Conservation (phyloP, 2,329 filamentous ascomycete genomes). For the Apiospora phragmitis region DNA sequence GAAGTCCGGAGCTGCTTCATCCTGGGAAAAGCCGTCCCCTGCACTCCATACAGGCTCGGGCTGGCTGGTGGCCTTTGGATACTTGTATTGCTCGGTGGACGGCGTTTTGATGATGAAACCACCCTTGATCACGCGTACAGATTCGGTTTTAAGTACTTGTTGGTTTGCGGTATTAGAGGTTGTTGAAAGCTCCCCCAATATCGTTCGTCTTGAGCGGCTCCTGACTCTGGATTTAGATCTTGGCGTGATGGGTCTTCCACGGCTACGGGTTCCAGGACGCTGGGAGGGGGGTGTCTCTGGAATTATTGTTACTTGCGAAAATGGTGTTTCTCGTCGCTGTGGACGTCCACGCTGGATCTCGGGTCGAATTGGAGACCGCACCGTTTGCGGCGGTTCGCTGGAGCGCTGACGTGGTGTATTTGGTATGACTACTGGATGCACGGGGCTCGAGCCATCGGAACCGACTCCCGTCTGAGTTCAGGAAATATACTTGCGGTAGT, state of each 20-base stretch:
- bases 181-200: background rate
- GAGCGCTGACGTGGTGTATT: background rate
- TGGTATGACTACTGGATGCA: background rate
- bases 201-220: background rate
- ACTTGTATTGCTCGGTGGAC: conserved; percentile 21
- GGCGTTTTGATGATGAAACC: conserved; percentile 23
- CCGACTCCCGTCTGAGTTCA: background rate
- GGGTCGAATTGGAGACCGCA: background rate
- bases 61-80: conserved; percentile 24
- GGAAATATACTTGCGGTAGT: background rate
- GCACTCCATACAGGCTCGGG: conserved; percentile 23
- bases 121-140: conserved; percentile 21
- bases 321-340: background rate
- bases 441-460: background rate
- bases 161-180: background rate
- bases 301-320: background rate
- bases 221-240: background rate
- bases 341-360: background rate
- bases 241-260: background rate
- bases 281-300: background rate
- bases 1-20: conserved; percentile 26
- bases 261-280: background rate
- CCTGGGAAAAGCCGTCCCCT: conserved; percentile 33
- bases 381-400: background rate
- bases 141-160: background rate